These are phyloP conservation scores for Talaromyces sp. DNA, from an alignment of 2,329 filamentous ascomycete genomes.

Conservation along the genomic window DNA sequence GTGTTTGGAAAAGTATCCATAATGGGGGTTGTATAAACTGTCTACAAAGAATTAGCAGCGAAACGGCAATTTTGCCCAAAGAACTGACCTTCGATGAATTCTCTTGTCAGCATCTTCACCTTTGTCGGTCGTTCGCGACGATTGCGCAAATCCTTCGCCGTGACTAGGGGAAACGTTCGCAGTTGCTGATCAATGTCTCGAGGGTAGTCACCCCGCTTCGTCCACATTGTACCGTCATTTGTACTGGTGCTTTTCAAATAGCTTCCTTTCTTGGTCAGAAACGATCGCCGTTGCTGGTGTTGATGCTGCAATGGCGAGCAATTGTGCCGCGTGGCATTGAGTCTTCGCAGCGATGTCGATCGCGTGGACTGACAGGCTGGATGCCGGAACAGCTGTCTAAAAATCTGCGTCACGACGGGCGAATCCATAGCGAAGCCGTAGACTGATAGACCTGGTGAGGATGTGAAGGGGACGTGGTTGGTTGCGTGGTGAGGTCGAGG, in stretches of 20 bases:
- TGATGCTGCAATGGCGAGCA: conserved; percentile 11
- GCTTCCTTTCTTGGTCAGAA: conserved; percentile 28
- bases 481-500: conserved; percentile 15
- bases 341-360: conserved; percentile 5
- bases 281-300: conserved; percentile 30
- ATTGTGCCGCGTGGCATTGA: conserved; percentile 5
- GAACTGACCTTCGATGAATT: conserved; percentile 95
- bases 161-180: conserved; percentile 75
- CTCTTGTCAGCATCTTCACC: conserved; percentile 94
- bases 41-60: conserved; percentile 49
- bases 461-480: conserved; percentile 13
- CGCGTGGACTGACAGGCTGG: conserved; percentile 53
- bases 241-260: conserved; percentile 32
- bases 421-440: conserved; percentile 65
- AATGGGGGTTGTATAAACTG: conserved; percentile 88
- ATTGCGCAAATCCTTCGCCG: conserved; percentile 68
- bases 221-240: conserved; percentile 69
- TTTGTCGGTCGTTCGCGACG: conserved; percentile 71
- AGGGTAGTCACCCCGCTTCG: conserved; percentile 73
- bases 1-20: conserved; percentile 95
- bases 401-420: conserved; percentile 68
- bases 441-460: conserved; percentile 9
- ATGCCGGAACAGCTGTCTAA: conserved; percentile 79
- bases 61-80: too few relatives aligned
- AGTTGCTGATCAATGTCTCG: conserved; percentile 77